phyloP scores from a whole-genome alignment of 2,329 filamentous ascomycete genomes.

The Colletotrichum orbiculare region DNA sequence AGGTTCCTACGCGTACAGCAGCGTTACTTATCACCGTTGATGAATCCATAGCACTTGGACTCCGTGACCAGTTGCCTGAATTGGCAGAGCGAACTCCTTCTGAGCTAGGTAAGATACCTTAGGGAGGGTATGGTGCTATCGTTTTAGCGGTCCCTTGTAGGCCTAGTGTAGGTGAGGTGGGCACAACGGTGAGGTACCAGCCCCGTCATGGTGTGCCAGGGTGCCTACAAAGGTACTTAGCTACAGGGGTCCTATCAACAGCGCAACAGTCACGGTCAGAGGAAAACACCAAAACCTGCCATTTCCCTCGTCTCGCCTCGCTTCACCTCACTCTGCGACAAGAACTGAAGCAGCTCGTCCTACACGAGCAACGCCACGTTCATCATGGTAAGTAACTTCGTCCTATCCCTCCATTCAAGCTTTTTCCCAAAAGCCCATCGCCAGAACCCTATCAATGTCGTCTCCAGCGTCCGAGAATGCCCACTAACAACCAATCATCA shows the following conservation, averaged over 20 bases:
- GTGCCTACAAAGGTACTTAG: too few relatives aligned
- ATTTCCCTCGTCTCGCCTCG: neutral
- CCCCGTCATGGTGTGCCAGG: neutral
- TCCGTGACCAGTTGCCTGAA: constrained; percentile 31
- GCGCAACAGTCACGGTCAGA: constrained; percentile 6
- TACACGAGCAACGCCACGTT: neutral
- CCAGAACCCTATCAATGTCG: neutral
- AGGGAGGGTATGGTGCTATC: constrained; percentile 6
- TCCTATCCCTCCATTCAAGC: neutral
- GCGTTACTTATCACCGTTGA: too few relatives aligned
- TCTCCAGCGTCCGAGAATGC: constrained; percentile 11
- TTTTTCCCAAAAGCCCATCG: neutral
- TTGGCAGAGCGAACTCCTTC: neutral
- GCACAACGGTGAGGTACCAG: neutral
- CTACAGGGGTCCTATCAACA: constrained; percentile 4
- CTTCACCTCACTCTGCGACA: constrained; percentile 18
- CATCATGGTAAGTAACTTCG: constrained; percentile 16
- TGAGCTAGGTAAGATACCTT: neutral
- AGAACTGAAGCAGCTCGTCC: constrained; percentile 16
- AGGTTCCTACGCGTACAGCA: too few relatives aligned
- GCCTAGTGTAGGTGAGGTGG: neutral
- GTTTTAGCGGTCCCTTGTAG: neutral
- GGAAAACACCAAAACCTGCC: constrained; percentile 1
- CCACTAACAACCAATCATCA: constrained; percentile 47
- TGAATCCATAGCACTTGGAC: neutral